phyloP scores from a whole-genome alignment of 2,329 filamentous ascomycete species.

The Helotiales sp. region DNA sequence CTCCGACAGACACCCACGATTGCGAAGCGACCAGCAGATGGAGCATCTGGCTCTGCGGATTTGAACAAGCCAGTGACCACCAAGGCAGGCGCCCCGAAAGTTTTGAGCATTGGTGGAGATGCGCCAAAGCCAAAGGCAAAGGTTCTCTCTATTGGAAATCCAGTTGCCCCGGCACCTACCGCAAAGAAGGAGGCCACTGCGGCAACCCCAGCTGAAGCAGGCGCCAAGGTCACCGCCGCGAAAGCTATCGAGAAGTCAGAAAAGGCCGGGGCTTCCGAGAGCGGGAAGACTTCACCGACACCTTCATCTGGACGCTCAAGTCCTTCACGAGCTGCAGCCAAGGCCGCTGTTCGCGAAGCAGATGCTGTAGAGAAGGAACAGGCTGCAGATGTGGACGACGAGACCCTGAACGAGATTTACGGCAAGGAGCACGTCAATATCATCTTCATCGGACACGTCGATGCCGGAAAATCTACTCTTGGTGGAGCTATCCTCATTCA shows the following conservation, averaged over 20 bases:
- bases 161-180: slow-evolving; percentile 51
- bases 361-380: slow-evolving; percentile 80
- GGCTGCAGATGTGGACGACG: slow-evolving; percentile 75
- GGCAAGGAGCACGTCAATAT: slow-evolving; percentile 94
- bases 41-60: slow-evolving; percentile 51
- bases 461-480: slow-evolving; percentile 96
- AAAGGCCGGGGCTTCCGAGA: slow-evolving; percentile 62
- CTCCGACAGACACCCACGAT: slow-evolving; percentile 61
- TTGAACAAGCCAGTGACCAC: slow-evolving; percentile 56
- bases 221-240: slow-evolving; percentile 80
- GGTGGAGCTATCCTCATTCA: slow-evolving; percentile 91
- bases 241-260: slow-evolving; percentile 96
- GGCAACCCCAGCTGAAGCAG: slow-evolving; percentile 62
- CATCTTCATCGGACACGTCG: slow-evolving; percentile 97
- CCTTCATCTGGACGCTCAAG: slow-evolving; percentile 86
- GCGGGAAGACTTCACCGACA: slow-evolving; percentile 79
- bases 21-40: slow-evolving; percentile 63
- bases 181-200: slow-evolving; percentile 52
- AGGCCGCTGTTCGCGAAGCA: slow-evolving; percentile 65
- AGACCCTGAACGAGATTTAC: slow-evolving; percentile 92
- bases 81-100: slow-evolving; percentile 65
- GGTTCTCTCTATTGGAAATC: slow-evolving; percentile 75
- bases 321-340: slow-evolving; percentile 66
- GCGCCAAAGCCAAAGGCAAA: slow-evolving; percentile 63
- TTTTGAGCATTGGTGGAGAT: slow-evolving; percentile 66